Base-by-base conservation (phyloP, 768 basidiomycete genomes). In the Russula earlei region DNA sequence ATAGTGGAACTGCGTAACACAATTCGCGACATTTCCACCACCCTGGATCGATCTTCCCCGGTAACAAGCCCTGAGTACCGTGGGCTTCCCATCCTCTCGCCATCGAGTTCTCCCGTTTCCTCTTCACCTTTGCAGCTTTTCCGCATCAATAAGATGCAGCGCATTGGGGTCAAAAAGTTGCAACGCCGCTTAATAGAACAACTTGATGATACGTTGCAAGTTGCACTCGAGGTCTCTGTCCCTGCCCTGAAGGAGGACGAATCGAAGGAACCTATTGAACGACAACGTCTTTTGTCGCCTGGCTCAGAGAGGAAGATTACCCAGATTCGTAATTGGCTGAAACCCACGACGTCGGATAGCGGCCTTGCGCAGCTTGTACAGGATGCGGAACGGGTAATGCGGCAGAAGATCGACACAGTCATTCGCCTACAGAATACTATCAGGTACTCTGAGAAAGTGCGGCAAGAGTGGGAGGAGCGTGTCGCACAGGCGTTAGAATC, bases 361-460 rank as follows among this genome's bases (percentile, higher is more conserved):
- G 95, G 91, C 0, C 75, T 98, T 50, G 73, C 79, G 3, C 83
- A 91, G 63, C 79, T 99, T 20, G 78, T 88, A 50, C 82, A 88
- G 63, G 94, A 98, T 66, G 85, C 85, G 8, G 92, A 94, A 62
- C 82, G 89, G 34, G 78, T 94, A 48, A 88, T 94, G 79, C 77
- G 90, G 31, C 85, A 90, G 70, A 99, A 99, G 76, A 81, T 93
- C 60, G 93, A 94, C 69, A 92, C 87, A 62, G 90, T 97, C 47
- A 87, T 91, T 60, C 84, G 96, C 37, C 84, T 99, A 83, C 91
- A 95, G 70, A 96, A 95, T 66, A 97, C 93, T 19, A 93, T 99
- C 63, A 78, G 90, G 52, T 98, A 98, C 69, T 85, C 92, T 38
- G 96, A 98, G 74, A 95, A 94, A 73, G 89, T 96, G 29, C 84